Evolutionary conservation across 208 protist genomes (phyloP).

Genomic region (Wallacemonas sp.): DNA sequence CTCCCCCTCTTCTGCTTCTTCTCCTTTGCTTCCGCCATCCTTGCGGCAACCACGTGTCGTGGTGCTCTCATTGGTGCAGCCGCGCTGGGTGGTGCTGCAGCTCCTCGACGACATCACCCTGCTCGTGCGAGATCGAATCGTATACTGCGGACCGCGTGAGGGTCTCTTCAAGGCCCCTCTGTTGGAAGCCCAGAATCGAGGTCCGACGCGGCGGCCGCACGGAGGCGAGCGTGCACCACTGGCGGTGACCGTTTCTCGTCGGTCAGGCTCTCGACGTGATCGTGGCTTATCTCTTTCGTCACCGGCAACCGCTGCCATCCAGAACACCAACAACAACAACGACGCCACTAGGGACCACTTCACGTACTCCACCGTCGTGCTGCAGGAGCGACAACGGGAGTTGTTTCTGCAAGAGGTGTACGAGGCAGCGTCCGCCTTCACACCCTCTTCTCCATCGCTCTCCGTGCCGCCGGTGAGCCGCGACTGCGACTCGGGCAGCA

Average conservation of each 20-base stretch:
- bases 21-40: too few relatives aligned
- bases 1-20: too few relatives aligned
- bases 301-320: too few relatives aligned
- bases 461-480: too few relatives aligned
- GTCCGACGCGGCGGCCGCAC: neutral
- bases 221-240: neutral
- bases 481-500: neutral
- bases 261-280: too few relatives aligned
- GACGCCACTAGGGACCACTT: too few relatives aligned
- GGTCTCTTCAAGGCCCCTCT: slow-evolving; percentile 36
- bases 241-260: too few relatives aligned
- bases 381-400: neutral
- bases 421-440: neutral
- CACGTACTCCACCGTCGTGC: too few relatives aligned
- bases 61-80: slow-evolving; percentile 52
- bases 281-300: too few relatives aligned
- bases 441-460: too few relatives aligned
- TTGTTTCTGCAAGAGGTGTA: slow-evolving; percentile 7
- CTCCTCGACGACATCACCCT: slow-evolving; percentile 67
- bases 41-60: slow-evolving; percentile 34
- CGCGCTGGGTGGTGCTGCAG: slow-evolving; percentile 61
- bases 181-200: slow-evolving; percentile 5
- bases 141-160: slow-evolving; percentile 44
- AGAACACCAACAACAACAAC: too few relatives aligned
- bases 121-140: slow-evolving; percentile 34